Base-by-base conservation (phyloP, 352 stramenopile genomes). In the Blastocystis sp. region DNA sequence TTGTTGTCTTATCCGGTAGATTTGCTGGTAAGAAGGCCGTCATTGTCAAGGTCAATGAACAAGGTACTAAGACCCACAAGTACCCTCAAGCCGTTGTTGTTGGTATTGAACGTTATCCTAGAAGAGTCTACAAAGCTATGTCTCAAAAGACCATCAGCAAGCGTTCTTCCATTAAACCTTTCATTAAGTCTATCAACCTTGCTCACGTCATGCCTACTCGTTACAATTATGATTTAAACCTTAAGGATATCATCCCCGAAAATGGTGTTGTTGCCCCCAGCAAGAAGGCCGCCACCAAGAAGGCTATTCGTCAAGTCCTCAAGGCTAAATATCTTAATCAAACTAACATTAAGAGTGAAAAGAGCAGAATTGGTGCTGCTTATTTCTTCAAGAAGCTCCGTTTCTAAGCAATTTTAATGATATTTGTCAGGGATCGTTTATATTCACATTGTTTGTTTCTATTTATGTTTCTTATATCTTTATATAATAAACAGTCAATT, bases 21-120 rank as follows among this genome's bases (percentile, higher is more conserved):
- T 65, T 65, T 54, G 57, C 57, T 31, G 57, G 57, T 25, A 66
- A 66, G 57, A 66, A 66, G 57, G 57, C 57, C 35, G 52, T 66
- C 27, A 65, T 66, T 32, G 57, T 66, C 25, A 66, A 65, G 48
- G 36, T 54, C 19, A 37, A 55, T 30, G 57, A 66, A 33, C 34
- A 65, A 28, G 57, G 19, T 23, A 65, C 21, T 34, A 23, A 44
- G 13, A 66, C 46, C 33, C 28, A 62, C n/a, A 58, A 58, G 43
- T 66, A 54, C 46, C 43, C 43, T 45, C 16, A 65, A 18, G 57
- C 57, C 40, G n/a, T 66, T 7, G 57, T 66, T 2, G 52, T 54
- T 21, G 57, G 57, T 43, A 33, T 66, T 18, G 19, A 27, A 31
- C 18, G 9, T 7, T 1, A 32, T 45, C 57, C 57, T 25, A 45